Conservation (phyloP, 305 asterid genomes). For the Euphrasia arctica region DNA sequence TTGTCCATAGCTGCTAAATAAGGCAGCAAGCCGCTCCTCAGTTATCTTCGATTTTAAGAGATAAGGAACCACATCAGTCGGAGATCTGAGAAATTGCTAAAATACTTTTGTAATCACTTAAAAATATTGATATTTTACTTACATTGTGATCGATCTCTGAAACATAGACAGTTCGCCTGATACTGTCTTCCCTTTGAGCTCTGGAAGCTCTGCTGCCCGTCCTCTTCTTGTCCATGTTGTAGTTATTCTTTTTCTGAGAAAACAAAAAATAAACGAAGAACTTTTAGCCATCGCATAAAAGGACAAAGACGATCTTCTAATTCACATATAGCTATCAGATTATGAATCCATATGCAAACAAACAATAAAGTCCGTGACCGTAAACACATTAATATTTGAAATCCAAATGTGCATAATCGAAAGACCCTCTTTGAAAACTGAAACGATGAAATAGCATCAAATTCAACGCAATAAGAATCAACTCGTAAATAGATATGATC, state of each 20-base stretch:
- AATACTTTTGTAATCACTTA: background rate
- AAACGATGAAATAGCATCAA: slow-evolving; percentile 10
- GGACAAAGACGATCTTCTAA: background rate
- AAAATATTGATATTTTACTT: slow-evolving; percentile 1
- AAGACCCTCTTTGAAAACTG: slow-evolving; percentile 19
- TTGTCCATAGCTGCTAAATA: slow-evolving; percentile 58
- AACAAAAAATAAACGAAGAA: slow-evolving; percentile 15
- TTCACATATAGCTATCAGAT: background rate
- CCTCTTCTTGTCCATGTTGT: slow-evolving; percentile 59
- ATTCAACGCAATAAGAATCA: slow-evolving; percentile 2
- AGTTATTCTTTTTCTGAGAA: slow-evolving; percentile 62
- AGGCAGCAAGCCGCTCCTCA: slow-evolving; percentile 57
- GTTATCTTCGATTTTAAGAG: slow-evolving; percentile 52
- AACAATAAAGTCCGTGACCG: background rate
- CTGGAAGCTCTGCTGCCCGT: slow-evolving; percentile 48
- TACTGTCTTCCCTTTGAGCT: slow-evolving; percentile 91
- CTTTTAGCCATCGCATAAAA: background rate
- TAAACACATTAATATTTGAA: background rate
- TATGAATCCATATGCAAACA: background rate
- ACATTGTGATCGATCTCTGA: slow-evolving; percentile 82
- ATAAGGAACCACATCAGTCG: slow-evolving; percentile 24
- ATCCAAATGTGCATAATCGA: background rate
- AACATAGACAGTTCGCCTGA: slow-evolving; percentile 92
- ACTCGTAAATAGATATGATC: no score
- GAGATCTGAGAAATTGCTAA: background rate